Evolutionary conservation across 2,329 filamentous ascomycete species (phyloP), one percentile per base, ranked within the genome.

Genomic region (Ophiostoma novo-ulmi): DNA sequence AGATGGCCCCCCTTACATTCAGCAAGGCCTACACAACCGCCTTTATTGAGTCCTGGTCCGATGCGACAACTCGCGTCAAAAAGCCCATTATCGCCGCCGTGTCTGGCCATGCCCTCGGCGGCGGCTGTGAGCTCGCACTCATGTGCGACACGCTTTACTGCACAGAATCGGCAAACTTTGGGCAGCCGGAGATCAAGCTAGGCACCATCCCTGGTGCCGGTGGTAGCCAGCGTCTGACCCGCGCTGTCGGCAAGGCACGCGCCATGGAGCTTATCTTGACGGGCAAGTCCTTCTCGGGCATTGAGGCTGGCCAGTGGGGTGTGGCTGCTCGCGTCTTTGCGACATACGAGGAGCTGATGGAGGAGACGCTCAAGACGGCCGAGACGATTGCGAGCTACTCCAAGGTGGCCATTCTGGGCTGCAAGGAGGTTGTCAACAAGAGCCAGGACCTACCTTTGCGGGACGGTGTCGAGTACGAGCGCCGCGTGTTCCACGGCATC

Each of bases 401-500:
- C 69, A 88, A 86, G 78, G 90, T 99, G n/a, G 91, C 94, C 1
- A 88, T 97, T 71, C 89, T 93, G 82, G 95, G 91, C 13, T 90
- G 88, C 71, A 99, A 99, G 85, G 95, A 99, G 84, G 94, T 95
- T n/a, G 94, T 99, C 70, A 97, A 98, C 80, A 98, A 97, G 89
- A 97, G 93, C 80, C 94, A 98, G 84, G 95, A 99, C 76, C 81
- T 97, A 75, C 85, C 90, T 3, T 82, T 99, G 72, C 84, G 91
- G 75, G 95, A 98, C 77, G 95, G 95, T 17, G 91, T 99, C 1
- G 95, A 99, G 82, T 98, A 89, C 81, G 95, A 99, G 86, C 86
- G 95, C 78, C 87, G 94, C 69, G 85, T 98, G 44, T 99, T 99
- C 84, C 95, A 99, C 81, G 87, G 89, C 36, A 78, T 97, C 77